These are phyloP conservation scores for Backusella circina DNA, from an alignment of 192 early-diverging fungal genomes.

Conservation along the genomic window DNA sequence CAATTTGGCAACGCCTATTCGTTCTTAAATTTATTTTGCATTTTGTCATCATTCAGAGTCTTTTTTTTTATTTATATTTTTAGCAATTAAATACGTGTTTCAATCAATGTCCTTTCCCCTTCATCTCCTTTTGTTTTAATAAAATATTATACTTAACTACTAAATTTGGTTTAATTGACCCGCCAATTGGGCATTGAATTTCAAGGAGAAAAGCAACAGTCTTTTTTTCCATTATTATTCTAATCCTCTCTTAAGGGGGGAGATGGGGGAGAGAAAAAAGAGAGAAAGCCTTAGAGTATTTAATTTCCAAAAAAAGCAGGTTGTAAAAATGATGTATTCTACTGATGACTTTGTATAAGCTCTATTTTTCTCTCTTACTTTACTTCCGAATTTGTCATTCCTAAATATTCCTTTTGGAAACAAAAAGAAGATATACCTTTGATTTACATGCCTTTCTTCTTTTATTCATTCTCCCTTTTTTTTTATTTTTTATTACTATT, in stretches of 20 bases:
- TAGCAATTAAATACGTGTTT: not conserved
- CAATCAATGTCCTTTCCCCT: not conserved
- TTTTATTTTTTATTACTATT: not conserved
- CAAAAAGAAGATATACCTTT: not conserved
- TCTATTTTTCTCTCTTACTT: slow-evolving; percentile 2
- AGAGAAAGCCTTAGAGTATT: not conserved
- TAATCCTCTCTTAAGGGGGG: not conserved
- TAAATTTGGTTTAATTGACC: not conserved
- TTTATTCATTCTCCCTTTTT: not conserved
- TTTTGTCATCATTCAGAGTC: not conserved
- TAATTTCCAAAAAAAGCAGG: not conserved
- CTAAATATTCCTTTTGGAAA: not conserved
- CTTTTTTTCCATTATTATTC: not conserved
- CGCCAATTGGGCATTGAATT: not conserved
- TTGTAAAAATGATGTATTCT: not conserved
- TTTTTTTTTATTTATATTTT: not conserved
- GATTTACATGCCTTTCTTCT: not conserved
- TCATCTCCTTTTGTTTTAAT: not conserved
- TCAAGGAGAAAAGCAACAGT: not conserved
- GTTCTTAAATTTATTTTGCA: not conserved
- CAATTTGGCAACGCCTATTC: slow-evolving; percentile 60
- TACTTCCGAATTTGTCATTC: slow-evolving; percentile 9
- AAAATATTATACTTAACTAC: not conserved
- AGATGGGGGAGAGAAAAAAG: too few relatives aligned
- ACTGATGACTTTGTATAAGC: not conserved